Percentiles rank a stretch among this genome's conserved stretches.
phyloP scores from a whole-genome alignment of 192 early-diverging fungal species.

The Kickxella alabastrina region DNA sequence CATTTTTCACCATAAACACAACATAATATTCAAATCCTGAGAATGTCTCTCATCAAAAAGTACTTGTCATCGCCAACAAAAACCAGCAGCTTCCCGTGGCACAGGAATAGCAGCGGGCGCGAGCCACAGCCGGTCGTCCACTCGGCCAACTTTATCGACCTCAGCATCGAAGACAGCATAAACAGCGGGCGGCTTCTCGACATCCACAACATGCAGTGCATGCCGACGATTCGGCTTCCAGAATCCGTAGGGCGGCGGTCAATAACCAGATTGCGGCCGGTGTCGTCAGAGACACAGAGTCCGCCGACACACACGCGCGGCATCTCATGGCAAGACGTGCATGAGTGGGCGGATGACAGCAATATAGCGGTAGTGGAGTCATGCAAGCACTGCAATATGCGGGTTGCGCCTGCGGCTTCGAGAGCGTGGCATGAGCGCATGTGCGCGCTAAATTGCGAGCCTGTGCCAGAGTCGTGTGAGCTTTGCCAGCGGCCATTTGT shows the following conservation, averaged over 20 bases:
- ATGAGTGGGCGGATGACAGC: not conserved
- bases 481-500: conserved; percentile 17
- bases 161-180: conserved; percentile 8
- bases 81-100: not conserved
- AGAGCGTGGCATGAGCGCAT: conserved; percentile 36
- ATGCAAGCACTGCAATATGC: conserved; percentile 42
- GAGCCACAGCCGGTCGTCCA: not conserved
- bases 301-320: not conserved
- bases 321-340: conserved; percentile 35
- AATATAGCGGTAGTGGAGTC: not conserved
- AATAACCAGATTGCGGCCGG: not conserved
- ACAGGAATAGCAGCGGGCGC: conserved; percentile 2
- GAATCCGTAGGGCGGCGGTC: not conserved
- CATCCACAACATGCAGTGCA: not conserved
- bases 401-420: conserved; percentile 20
- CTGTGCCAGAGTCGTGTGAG: conserved; percentile 8
- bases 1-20: not conserved
- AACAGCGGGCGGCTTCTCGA: not conserved
- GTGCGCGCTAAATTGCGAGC: conserved; percentile 17
- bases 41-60: conserved; percentile 4
- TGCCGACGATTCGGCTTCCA: conserved; percentile 2
- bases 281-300: not conserved
- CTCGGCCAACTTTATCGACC: conserved; percentile 34
- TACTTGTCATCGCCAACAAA: conserved; percentile 1
- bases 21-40: not conserved